Percentiles rank a stretch among this genome's conserved stretches.
Conservation (phyloP, 1,139 yeast species). For the Saccharomyces hybrid region DNA sequence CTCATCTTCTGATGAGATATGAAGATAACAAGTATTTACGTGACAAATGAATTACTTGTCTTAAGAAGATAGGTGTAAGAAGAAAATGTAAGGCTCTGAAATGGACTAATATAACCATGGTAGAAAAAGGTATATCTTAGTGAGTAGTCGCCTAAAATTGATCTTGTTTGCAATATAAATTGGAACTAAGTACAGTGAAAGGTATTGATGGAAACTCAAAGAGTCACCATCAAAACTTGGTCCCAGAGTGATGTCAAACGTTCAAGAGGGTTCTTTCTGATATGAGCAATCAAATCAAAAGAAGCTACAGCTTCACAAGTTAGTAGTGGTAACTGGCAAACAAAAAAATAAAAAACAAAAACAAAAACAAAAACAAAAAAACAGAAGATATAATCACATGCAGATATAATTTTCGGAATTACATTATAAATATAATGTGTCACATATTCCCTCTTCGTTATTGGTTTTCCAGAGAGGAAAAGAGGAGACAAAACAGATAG, state of each 20-base stretch:
- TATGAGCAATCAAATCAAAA: neutral
- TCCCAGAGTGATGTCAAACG: conserved; percentile 1
- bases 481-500: neutral
- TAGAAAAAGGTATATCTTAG: conserved; percentile 2
- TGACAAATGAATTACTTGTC: neutral
- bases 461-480: neutral
- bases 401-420: neutral
- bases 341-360: neutral
- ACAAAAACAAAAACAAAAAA: neutral
- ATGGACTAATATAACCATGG: conserved; percentile 4
- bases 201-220: neutral
- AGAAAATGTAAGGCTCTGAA: neutral
- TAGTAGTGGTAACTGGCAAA: neutral
- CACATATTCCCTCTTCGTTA: neutral
- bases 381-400: neutral
- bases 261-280: neutral
- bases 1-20: neutral
- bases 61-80: neutral
- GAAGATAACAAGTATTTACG: neutral
- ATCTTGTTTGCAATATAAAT: conserved; percentile 2
- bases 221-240: neutral
- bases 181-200: conserved; percentile 2
- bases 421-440: neutral
- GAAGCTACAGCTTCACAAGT: neutral
- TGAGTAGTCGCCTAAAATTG: conserved; percentile 1